These are phyloP conservation scores for Heliamphora exappendiculata DNA, from an alignment of 148 eudicot genomes.

Conservation along the genomic window DNA sequence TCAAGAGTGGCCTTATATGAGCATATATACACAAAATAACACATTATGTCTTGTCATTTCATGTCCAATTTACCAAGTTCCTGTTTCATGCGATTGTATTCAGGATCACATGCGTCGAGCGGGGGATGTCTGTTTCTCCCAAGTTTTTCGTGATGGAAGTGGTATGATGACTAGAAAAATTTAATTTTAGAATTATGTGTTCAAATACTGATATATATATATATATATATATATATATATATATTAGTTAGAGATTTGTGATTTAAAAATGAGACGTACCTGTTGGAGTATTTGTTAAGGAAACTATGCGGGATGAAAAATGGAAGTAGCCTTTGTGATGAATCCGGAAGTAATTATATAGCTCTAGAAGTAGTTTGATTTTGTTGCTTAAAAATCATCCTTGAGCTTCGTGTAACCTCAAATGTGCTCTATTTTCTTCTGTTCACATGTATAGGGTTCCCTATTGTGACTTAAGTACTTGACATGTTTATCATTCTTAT, in stretches of 20 bases:
- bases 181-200: neutral
- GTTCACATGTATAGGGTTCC: too few species aligned
- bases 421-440: too few species aligned
- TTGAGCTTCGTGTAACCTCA: too few species aligned
- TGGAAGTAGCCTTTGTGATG: neutral
- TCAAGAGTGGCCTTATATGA: neutral
- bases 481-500: too few species aligned
- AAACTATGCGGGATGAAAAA: neutral
- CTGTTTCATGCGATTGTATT: neutral
- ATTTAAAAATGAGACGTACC: neutral
- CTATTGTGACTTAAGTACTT: too few species aligned
- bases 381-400: too few species aligned
- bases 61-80: neutral
- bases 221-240: neutral
- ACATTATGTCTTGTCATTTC: neutral
- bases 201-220: neutral
- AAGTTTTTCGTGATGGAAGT: conserved; percentile 76
- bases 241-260: neutral
- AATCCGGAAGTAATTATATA: neutral
- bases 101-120: conserved; percentile 99
- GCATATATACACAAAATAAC: neutral
- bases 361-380: too few species aligned
- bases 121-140: conserved; percentile 94
- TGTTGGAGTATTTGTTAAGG: conserved; percentile 3
- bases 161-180: conserved; percentile 30